Percentiles rank a stretch among this genome's conserved stretches.
Evolutionary conservation across 1,284 basidiomycete species (phyloP).

Genomic region (Phaffia rhodozyma): DNA sequence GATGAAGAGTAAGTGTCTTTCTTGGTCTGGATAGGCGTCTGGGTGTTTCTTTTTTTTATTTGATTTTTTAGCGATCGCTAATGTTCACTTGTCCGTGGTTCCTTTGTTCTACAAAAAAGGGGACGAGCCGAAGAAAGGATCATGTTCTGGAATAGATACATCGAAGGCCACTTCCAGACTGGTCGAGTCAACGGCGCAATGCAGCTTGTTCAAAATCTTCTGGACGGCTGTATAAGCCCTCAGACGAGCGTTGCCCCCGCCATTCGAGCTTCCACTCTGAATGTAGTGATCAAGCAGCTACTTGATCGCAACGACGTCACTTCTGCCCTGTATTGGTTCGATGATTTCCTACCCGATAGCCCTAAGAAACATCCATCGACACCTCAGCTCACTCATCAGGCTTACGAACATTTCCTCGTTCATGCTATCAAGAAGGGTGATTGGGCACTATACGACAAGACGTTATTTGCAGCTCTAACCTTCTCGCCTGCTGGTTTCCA

Average conservation of each 20-base stretch:
- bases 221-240: constrained; percentile 33
- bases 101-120: not conserved
- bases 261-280: constrained; percentile 40
- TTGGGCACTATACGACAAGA: too few relatives aligned
- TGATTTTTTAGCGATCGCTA: too few relatives aligned
- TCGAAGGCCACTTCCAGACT: constrained; percentile 57
- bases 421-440: too few relatives aligned
- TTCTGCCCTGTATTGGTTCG: constrained; percentile 59
- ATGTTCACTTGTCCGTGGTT: too few relatives aligned
- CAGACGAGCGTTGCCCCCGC: constrained; percentile 39
- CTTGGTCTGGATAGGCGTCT: too few relatives aligned
- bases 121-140: constrained; percentile 24
- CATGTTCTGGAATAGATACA: constrained; percentile 59
- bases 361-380: not conserved
- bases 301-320: constrained; percentile 48
- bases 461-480: too few relatives aligned
- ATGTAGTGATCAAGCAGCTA: constrained; percentile 56
- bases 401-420: too few relatives aligned
- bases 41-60: not conserved
- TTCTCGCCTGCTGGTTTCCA: too few relatives aligned
- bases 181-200: constrained; percentile 54
- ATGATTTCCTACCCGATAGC: constrained; percentile 31
- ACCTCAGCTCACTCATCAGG: too few relatives aligned
- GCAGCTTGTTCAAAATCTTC: constrained; percentile 59
- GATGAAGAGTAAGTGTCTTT: not conserved